Conservation (phyloP, 2,329 filamentous ascomycete species). For the Diaporthe humulicola region DNA sequence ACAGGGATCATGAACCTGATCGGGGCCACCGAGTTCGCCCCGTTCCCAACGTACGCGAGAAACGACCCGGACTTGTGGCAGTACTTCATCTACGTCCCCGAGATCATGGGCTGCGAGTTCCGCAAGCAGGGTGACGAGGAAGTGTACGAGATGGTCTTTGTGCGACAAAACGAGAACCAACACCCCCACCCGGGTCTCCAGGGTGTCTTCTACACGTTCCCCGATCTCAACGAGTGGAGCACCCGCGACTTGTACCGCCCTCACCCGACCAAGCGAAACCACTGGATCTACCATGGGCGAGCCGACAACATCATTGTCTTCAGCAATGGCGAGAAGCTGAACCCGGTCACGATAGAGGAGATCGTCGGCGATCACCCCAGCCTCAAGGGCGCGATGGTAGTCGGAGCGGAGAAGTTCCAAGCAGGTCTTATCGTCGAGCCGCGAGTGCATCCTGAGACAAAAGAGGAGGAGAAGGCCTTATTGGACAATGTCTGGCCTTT, state of each 20-base stretch:
- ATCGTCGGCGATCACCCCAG: constrained; percentile 54
- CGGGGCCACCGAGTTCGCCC: constrained; percentile 56
- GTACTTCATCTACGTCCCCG: constrained; percentile 57
- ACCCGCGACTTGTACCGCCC: constrained; percentile 59
- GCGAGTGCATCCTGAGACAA: constrained; percentile 43
- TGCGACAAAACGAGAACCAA: constrained; percentile 54
- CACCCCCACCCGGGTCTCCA: constrained; percentile 53
- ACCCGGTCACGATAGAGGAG: constrained; percentile 59
- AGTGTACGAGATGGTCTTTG: constrained; percentile 54
- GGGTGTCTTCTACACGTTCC: constrained; percentile 57
- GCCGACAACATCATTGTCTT: constrained; percentile 63
- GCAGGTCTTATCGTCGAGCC: constrained; percentile 63
- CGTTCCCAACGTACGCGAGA: constrained; percentile 48
- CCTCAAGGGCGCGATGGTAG: constrained; percentile 58
- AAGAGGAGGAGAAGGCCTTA: constrained; percentile 48
- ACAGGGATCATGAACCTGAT: constrained; percentile 54
- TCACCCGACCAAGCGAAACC: constrained; percentile 53
- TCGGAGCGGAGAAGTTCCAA: constrained; percentile 61
- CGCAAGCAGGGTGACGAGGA: constrained; percentile 49
- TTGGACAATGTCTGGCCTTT: constrained; percentile 59
- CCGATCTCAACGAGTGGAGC: constrained; percentile 54
- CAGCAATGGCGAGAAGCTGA: constrained; percentile 64
- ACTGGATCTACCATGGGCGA: constrained; percentile 53
- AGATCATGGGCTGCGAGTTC: constrained; percentile 58
- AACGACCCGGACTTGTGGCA: constrained; percentile 53